Evolutionary conservation across 2,329 filamentous ascomycete species (phyloP), one percentile per base, ranked within the genome.

Genomic region (Scolecobasidium constrictum): DNA sequence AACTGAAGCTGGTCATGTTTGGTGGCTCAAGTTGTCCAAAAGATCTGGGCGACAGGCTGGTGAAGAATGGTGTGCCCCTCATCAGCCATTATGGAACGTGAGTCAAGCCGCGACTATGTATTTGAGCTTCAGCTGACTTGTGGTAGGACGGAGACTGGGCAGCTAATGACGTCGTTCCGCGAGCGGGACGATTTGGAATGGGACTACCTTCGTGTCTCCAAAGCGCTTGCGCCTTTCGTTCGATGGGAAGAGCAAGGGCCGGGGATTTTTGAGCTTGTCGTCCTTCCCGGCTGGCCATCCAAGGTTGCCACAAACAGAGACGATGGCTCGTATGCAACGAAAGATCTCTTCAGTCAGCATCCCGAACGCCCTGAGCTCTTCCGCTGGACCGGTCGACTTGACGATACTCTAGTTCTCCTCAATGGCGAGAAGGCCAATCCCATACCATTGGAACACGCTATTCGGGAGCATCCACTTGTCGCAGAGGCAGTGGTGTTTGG

Each of bases 91-190:
- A 77, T 43, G 75, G 75, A 51, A 65, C 72, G 67, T 71, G 47
- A 56, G 68, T 65, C 7, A 5, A 40, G 28, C 21, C 20, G 39
- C 19, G 55, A 4, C 13, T 33, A 9, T 38, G 11, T 7, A 4
- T 13, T 13, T 26, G 5, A 15, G 26, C 13, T 7, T 37, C 20
- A 13, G 31, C 12, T 23, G 12, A 35, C n/a, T 9, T n/a, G 11
- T 47, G 21, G 48, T 17, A 72, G 68, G 2, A 81, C 77, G 0
- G 77, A 82, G 53, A 73, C 70, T 1, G 75, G 76, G 4, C 70
- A 76, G 50, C 55, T 81, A 12, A 78, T 78, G 72, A 78, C 73
- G 1, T 77, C 75, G 0, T 69, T 72, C 48, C 63, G 77, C 7
- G 62, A 67, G 0, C 53, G 55, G 3, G 67, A 59, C 1, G 77